Percentiles rank a stretch among this genome's conserved stretches.
Evolutionary conservation across 176 grass and related monocot genomes (phyloP).

Genomic region (Pontederia paniculata): DNA sequence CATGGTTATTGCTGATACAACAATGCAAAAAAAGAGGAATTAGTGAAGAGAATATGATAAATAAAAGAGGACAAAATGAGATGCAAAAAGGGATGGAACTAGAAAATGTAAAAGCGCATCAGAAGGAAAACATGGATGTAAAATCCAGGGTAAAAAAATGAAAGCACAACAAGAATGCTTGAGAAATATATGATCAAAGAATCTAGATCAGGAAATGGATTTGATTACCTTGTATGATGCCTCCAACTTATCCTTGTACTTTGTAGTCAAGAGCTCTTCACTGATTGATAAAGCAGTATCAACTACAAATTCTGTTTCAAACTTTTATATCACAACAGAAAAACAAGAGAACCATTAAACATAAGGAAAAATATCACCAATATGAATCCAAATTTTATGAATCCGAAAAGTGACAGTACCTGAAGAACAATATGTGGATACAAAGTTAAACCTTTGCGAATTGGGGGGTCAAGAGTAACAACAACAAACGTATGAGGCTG

Average conservation of each 20-base stretch:
- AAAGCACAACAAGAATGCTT: no score
- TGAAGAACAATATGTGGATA: constrained; percentile 99
- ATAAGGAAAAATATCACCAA: constrained; percentile 8
- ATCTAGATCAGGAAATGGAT: no score
- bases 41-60: no score
- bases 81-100: no score
- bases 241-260: constrained; percentile 72
- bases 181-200: no score
- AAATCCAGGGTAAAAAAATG: no score
- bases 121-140: no score
- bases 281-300: constrained; percentile 47
- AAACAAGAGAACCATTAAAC: constrained; percentile 15
- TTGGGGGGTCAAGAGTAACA: constrained; percentile 88
- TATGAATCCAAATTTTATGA: constrained; percentile 10
- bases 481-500: constrained; percentile 97
- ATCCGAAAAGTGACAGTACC: constrained; percentile 28
- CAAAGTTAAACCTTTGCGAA: constrained; percentile 89
- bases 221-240: constrained; percentile 55
- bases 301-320: constrained; percentile 60
- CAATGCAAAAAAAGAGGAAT: no score
- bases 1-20: no score
- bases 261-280: constrained; percentile 63
- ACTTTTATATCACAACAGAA: constrained; percentile 38
- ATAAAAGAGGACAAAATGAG: no score
- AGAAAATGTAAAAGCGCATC: no score